These are phyloP conservation scores for Cryptococcus sp. DNA, from an alignment of 1,284 basidiomycete species.

Conservation along the genomic window DNA sequence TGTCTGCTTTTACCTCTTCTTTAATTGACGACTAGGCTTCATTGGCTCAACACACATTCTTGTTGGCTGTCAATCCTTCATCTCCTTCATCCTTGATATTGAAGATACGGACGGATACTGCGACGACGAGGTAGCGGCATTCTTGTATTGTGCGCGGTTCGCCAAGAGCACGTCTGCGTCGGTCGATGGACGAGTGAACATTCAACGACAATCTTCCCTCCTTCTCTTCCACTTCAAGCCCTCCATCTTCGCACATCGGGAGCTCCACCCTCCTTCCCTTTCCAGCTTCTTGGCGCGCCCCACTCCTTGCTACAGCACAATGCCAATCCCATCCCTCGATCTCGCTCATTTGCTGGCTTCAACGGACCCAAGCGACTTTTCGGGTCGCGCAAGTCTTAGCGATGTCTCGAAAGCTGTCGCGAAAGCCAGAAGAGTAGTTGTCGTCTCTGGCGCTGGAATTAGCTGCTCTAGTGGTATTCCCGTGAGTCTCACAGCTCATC, in stretches of 20 bases:
- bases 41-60: too few relatives aligned
- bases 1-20: too few relatives aligned
- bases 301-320: constrained; percentile 3
- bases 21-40: too few relatives aligned
- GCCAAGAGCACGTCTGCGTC: too few relatives aligned
- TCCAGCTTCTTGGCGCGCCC: neutral
- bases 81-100: too few relatives aligned
- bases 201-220: too few relatives aligned
- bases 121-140: too few relatives aligned
- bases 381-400: constrained; percentile 55
- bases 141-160: too few relatives aligned
- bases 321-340: constrained; percentile 38
- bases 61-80: too few relatives aligned
- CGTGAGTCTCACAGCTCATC: constrained; percentile 57
- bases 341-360: constrained; percentile 34
- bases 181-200: too few relatives aligned
- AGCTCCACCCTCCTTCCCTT: neutral
- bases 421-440: constrained; percentile 78
- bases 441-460: constrained; percentile 88
- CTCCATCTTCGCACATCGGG: neutral
- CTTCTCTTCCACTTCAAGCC: too few relatives aligned
- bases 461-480: constrained; percentile 92
- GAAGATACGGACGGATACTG: too few relatives aligned
- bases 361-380: constrained; percentile 25
- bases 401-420: constrained; percentile 73